Percentiles rank a stretch among this genome's conserved stretches.
These are phyloP conservation scores for Colletotrichum tamarilloi DNA, from an alignment of 2,329 filamentous ascomycete genomes.

Conservation along the genomic window DNA sequence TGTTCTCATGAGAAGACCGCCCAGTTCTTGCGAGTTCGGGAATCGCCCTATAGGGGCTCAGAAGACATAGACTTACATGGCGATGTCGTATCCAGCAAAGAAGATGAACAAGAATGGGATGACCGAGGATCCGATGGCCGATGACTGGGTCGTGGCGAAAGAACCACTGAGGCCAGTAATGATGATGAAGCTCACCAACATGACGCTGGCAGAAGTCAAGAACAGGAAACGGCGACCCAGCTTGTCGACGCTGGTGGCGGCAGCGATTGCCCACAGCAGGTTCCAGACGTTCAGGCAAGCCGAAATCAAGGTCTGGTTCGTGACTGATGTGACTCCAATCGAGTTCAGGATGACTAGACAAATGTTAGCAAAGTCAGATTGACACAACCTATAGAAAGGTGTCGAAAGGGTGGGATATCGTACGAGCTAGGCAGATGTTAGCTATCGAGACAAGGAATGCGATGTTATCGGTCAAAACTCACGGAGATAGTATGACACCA, in stretches of 20 bases:
- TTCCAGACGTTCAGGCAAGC: constrained; percentile 35
- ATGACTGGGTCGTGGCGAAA: constrained; percentile 37
- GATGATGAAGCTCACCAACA: constrained; percentile 29
- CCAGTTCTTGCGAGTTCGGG: not conserved
- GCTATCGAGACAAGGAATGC: no score
- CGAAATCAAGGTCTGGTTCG: constrained; percentile 50
- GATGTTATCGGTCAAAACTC: no score
- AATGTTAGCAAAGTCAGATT: not conserved
- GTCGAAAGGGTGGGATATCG: no score
- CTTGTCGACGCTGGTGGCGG: constrained; percentile 30
- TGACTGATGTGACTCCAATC: constrained; percentile 44
- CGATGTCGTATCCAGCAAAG: constrained; percentile 43
- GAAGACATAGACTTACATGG: constrained; percentile 18
- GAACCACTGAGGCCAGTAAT: constrained; percentile 30
- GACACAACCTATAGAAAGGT: no score
- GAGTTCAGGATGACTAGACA: constrained; percentile 37
- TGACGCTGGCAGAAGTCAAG: constrained; percentile 26
- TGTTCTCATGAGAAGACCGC: not conserved
- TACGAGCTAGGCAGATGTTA: no score
- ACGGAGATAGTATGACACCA: constrained; percentile 42
- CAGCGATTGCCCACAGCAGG: constrained; percentile 29
- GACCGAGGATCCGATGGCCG: constrained; percentile 42
- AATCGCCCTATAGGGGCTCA: fast-evolving
- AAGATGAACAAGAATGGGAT: constrained; percentile 54
- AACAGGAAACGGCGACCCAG: constrained; percentile 31